Conservation (phyloP, 2,329 filamentous ascomycete genomes). For the Monosporascus sp. region DNA sequence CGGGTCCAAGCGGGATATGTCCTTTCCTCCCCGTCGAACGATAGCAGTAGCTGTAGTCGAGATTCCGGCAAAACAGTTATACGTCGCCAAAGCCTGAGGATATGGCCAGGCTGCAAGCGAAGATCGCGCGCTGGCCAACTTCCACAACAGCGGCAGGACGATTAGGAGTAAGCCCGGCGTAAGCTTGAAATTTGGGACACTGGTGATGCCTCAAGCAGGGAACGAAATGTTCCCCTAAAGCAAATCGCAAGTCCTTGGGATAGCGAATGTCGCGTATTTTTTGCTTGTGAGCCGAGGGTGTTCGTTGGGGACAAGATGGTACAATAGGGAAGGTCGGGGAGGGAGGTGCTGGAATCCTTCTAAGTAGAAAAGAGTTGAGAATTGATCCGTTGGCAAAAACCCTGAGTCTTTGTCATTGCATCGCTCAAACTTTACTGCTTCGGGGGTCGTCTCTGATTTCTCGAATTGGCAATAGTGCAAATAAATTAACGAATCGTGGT, state of each 20-base stretch:
- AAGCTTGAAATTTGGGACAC: not conserved
- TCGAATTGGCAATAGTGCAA: no score
- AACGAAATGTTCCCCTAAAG: not conserved
- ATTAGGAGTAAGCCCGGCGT: not conserved
- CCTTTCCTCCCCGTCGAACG: not conserved
- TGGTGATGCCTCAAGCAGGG: not conserved
- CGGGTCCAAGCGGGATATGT: not conserved
- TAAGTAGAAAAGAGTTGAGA: not conserved
- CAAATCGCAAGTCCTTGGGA: not conserved
- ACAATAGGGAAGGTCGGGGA: not conserved
- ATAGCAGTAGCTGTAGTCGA: not conserved
- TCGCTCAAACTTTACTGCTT: not conserved
- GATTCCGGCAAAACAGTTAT: not conserved
- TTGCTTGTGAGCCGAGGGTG: not conserved
- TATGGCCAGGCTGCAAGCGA: not conserved
- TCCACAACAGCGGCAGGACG: not conserved
- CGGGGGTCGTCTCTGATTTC: no score
- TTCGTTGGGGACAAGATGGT: not conserved
- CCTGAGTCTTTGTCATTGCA: not conserved
- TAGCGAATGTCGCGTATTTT: not conserved
- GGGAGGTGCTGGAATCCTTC: not conserved
- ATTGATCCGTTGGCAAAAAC: not conserved
- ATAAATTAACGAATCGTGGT: no score
- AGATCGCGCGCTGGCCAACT: not conserved
- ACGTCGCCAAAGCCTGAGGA: no score